Percentiles rank a stretch among this genome's conserved stretches.
Conservation (phyloP, 2,329 filamentous ascomycete species). For the Cladorrhinum sp. region DNA sequence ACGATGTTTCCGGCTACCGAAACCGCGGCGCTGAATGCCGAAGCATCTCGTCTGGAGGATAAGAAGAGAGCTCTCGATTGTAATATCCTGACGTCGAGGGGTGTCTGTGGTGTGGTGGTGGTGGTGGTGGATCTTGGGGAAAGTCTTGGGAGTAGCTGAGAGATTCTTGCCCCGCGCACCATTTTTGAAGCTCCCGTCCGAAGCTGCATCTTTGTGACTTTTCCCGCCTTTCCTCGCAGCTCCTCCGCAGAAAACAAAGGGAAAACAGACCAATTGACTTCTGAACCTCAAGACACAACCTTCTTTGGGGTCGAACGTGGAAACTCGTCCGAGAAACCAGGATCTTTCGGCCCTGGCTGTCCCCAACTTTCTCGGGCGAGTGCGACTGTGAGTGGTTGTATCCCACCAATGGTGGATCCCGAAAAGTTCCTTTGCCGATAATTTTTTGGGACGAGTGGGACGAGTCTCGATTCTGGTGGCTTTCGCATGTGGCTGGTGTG, state of each 20-base stretch:
- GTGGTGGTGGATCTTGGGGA: slow-evolving; percentile 39
- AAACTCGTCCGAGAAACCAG: slow-evolving; percentile 6
- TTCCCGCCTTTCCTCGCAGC: slow-evolving; percentile 8
- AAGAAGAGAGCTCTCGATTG: slow-evolving; percentile 41
- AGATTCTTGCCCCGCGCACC: slow-evolving; percentile 43
- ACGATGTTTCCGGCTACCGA: slow-evolving; percentile 69
- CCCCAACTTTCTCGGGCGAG: not conserved
- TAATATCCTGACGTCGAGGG: slow-evolving; percentile 34
- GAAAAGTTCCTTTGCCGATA: slow-evolving; percentile 28
- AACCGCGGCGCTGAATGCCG: slow-evolving; percentile 74
- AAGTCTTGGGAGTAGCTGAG: slow-evolving; percentile 27
- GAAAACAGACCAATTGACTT: slow-evolving; percentile 32
- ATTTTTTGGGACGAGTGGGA: slow-evolving; percentile 15
- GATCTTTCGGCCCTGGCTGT: slow-evolving; percentile 8
- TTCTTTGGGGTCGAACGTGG: no score
- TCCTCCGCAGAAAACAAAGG: slow-evolving; percentile 26
- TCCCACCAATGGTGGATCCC: slow-evolving; percentile 18
- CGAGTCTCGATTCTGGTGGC: slow-evolving; percentile 16
- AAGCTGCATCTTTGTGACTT: slow-evolving; percentile 48
- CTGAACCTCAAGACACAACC: slow-evolving; percentile 15
- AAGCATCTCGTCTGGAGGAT: slow-evolving; percentile 46
- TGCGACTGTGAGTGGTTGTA: not conserved
- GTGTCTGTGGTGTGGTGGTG: slow-evolving; percentile 29
- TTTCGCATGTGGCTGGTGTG: slow-evolving; percentile 10
- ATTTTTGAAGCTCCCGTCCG: slow-evolving; percentile 48